Percentiles rank a stretch among this genome's conserved stretches.
Conservation (phyloP, 208 protist species). For the Leishmania arabica region DNA sequence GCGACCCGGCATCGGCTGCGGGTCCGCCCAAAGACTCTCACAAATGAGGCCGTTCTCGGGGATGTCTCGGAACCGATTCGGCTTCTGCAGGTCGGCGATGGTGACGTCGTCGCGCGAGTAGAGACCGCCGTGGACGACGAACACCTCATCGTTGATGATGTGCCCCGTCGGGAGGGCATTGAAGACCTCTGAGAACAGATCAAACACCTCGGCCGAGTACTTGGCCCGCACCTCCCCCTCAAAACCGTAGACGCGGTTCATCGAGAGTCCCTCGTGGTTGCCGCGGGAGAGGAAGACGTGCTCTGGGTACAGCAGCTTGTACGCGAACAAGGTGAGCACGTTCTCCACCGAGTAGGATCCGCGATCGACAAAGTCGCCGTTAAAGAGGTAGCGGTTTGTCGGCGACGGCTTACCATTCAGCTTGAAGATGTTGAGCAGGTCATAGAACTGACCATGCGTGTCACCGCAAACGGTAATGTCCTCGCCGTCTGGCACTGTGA, state of each 20-base stretch:
- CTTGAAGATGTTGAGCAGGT: conserved; percentile 98
- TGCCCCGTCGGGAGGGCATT: conserved; percentile 93
- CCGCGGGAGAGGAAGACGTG: conserved; percentile 95
- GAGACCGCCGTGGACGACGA: conserved; percentile 97
- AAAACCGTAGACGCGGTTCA: conserved; percentile 99
- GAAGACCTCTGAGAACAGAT: conserved; percentile 97
- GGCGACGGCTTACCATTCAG: conserved; percentile 83
- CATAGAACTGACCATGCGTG: conserved; percentile 99
- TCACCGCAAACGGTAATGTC: conserved; percentile 98
- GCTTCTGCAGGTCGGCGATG: conserved; percentile 95
- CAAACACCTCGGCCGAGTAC: conserved; percentile 91
- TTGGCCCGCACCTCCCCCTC: conserved; percentile 97
- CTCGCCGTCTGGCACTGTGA: conserved; percentile 83
- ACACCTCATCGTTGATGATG: conserved; percentile 93
- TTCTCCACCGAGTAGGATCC: conserved; percentile 98
- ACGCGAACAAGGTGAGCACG: conserved; percentile 95
- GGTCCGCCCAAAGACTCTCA: conserved; percentile 98
- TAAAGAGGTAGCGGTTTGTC: conserved; percentile 96
- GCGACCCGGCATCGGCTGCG: conserved; percentile 92
- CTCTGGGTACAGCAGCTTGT: conserved; percentile 96
- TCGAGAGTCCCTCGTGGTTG: conserved; percentile 96
- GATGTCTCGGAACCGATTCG: conserved; percentile 95
- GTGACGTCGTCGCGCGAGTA: conserved; percentile 96
- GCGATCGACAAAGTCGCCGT: conserved; percentile 97
- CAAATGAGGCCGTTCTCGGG: conserved; percentile 95